These are phyloP conservation scores for Dactylellina leptospora DNA, from an alignment of 2,329 filamentous ascomycete genomes.

Conservation along the genomic window DNA sequence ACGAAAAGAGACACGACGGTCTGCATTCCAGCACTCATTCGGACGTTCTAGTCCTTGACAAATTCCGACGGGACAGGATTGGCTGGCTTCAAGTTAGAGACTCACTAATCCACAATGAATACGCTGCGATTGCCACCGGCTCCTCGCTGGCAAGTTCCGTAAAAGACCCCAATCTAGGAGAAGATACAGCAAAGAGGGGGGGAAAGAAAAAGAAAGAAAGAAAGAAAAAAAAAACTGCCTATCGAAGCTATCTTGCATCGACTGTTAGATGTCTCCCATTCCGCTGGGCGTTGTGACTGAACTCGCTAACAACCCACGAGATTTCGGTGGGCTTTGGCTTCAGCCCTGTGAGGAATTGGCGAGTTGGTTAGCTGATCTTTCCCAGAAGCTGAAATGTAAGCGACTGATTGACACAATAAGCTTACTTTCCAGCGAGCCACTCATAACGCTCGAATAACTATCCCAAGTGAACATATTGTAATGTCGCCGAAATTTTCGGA, in stretches of 20 bases:
- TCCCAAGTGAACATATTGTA: too few relatives aligned
- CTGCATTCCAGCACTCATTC: slow-evolving; percentile 32
- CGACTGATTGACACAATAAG: slow-evolving; percentile 46
- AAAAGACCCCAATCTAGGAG: slow-evolving; percentile 3
- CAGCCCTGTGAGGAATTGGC: slow-evolving; percentile 45
- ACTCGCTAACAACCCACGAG: slow-evolving; percentile 32
- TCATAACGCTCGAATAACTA: too few relatives aligned
- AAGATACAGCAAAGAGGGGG: too few relatives aligned
- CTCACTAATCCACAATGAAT: too few relatives aligned
- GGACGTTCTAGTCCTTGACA: slow-evolving; percentile 21
- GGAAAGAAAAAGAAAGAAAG: too few relatives aligned
- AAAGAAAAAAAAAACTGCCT: too few relatives aligned
- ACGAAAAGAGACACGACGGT: not conserved
- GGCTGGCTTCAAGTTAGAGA: slow-evolving; percentile 7
- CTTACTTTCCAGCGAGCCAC: slow-evolving; percentile 42
- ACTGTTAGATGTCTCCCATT: slow-evolving; percentile 1
- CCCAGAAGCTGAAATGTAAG: slow-evolving; percentile 40
- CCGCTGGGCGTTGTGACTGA: slow-evolving; percentile 1
- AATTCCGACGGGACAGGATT: slow-evolving; percentile 43
- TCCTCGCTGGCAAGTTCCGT: slow-evolving; percentile 48
- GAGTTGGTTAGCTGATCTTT: slow-evolving; percentile 25
- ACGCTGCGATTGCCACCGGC: slow-evolving; percentile 21
- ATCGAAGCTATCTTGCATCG: not conserved
- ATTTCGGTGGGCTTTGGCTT: slow-evolving; percentile 24
- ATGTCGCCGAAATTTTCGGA: too few relatives aligned